Base-by-base conservation (phyloP, 768 basidiomycete species). In the Suillus spraguei region DNA sequence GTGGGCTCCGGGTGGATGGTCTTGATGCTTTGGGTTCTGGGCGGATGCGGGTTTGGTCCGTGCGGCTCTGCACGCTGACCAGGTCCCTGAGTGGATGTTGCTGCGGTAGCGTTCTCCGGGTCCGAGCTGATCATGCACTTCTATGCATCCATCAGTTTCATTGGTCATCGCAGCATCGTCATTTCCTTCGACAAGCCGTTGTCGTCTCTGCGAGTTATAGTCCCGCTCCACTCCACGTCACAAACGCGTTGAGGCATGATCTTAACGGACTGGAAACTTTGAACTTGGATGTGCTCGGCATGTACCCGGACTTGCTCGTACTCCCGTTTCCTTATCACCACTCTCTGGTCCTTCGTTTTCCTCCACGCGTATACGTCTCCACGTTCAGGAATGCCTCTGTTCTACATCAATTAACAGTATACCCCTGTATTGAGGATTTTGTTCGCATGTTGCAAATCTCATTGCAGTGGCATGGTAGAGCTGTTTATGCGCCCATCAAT, bases 351-450 rank as follows among this genome's bases (percentile, higher is more conserved):
- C 22, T 38, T 22, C 22, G n/a, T 5, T 28, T 39, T 22, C 28
- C 55, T 38, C 36, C 54, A 16, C 9, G 52, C 52, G n/a, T 54
- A 33, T 14, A 2, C 36, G 8, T 22, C 10, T 38, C 54, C 22
- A 38, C n/a, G 36, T 16, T 41, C 24, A 9, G 22, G 14, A 38
- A 55, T 38, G 4, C 53, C 20, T n/a, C 35, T 16, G 7, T 11
- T 39, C 36, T 28, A 28, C 38, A 4, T 17, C 56, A 17, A 39
- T 58, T 58, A 41, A 38, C 38, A 24, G 17, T 38, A 13, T 0
- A 58, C 24, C 56, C 16, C 24, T 58, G 55, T 39, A 58, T 58
- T 41, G 38, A 58, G 8, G 39, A 41, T 39, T 17, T 38, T 28
- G 17, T 20, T 41, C 41, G 38, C 38, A 39, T 41, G 17, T 53